Percentiles rank a stretch among this genome's conserved stretches.
Conservation (phyloP, 2,329 filamentous ascomycete species). For the Chrysosporium queenslandicum region DNA sequence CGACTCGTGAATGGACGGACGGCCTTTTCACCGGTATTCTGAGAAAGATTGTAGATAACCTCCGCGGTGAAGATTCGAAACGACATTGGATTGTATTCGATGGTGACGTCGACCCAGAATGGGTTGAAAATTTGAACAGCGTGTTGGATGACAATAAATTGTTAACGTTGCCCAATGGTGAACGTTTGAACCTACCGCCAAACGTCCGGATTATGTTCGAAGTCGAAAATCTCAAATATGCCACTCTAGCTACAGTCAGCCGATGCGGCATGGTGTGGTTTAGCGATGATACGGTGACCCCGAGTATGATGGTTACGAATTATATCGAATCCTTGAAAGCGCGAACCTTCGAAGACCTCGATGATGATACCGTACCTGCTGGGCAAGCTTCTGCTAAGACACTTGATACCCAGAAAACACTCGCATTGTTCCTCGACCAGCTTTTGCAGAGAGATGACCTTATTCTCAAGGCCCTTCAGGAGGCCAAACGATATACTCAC, state of each 20-base stretch:
- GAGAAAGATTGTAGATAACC: slow-evolving; percentile 95
- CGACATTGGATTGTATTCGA: slow-evolving; percentile 99
- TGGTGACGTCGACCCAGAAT: slow-evolving; percentile 96
- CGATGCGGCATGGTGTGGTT: slow-evolving; percentile 99
- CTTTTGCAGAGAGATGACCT: slow-evolving; percentile 72
- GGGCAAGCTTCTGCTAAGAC: slow-evolving; percentile 69
- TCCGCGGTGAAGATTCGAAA: slow-evolving; percentile 92
- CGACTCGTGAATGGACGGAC: slow-evolving; percentile 97
- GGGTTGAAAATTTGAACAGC: slow-evolving; percentile 99
- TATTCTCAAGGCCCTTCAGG: slow-evolving; percentile 62
- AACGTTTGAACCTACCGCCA: slow-evolving; percentile 83
- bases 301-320: slow-evolving; percentile 83
- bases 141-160: slow-evolving; percentile 99
- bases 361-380: slow-evolving; percentile 75
- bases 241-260: slow-evolving; percentile 95
- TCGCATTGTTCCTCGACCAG: slow-evolving; percentile 67
- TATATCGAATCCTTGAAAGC: slow-evolving; percentile 77
- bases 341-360: slow-evolving; percentile 84
- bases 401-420: slow-evolving; percentile 64
- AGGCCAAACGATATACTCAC: slow-evolving; percentile 71
- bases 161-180: slow-evolving; percentile 90
- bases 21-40: slow-evolving; percentile 96
- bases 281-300: slow-evolving; percentile 91
- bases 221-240: slow-evolving; percentile 94
- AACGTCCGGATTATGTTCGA: slow-evolving; percentile 99